phyloP scores from a whole-genome alignment of 225 moss, liverwort and hornwort genomes.

The Neckera pumila region DNA sequence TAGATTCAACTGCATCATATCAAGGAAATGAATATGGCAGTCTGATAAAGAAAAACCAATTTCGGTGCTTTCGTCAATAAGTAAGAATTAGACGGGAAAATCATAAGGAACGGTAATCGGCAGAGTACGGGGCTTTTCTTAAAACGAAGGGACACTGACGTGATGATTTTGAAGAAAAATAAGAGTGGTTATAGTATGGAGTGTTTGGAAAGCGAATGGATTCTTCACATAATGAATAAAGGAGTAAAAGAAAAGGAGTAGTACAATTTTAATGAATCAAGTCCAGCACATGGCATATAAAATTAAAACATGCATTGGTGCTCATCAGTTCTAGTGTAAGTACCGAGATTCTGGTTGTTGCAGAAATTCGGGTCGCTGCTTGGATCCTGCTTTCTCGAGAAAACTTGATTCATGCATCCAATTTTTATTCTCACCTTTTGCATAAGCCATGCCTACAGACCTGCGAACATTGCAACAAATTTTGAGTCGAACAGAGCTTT shows the following conservation, averaged over 20 bases:
- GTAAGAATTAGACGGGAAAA: not conserved
- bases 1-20: no score
- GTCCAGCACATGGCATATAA: not conserved
- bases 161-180: not conserved
- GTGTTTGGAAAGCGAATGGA: not conserved
- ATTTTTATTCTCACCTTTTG: constrained; percentile 1
- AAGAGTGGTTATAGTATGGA: not conserved
- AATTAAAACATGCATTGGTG: not conserved
- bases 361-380: constrained; percentile 33
- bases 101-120: no score
- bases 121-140: not conserved
- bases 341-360: constrained; percentile 30
- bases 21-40: not conserved
- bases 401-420: constrained; percentile 33
- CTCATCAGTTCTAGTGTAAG: not conserved
- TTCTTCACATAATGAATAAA: not conserved
- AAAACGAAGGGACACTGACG: not conserved
- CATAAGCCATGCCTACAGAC: constrained; percentile 32
- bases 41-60: not conserved
- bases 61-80: not conserved
- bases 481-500: not conserved
- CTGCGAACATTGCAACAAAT: constrained; percentile 2
- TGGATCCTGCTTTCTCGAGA: constrained; percentile 11
- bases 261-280: not conserved
- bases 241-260: not conserved